These are phyloP conservation scores for Suhomyces sp. DNA, from an alignment of 805 yeast species.

Conservation along the genomic window DNA sequence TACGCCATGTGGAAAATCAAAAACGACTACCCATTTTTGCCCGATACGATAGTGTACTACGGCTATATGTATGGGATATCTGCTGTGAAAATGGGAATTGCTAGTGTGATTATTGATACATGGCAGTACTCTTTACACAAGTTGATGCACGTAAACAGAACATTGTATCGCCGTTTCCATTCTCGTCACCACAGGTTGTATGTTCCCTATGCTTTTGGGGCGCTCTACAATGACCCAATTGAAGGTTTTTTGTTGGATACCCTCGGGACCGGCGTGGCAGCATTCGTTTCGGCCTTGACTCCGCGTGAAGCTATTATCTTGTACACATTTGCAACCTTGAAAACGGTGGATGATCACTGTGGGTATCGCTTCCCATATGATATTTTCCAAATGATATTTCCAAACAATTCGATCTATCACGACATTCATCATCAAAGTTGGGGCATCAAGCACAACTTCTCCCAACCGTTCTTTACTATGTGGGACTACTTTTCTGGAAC, in stretches of 20 bases:
- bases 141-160: constrained; percentile 78
- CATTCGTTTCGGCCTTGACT: constrained; percentile 56
- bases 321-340: constrained; percentile 86
- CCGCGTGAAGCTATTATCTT: constrained; percentile 75
- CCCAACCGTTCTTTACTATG: constrained; percentile 93
- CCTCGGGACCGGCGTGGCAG: constrained; percentile 84
- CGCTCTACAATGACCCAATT: constrained; percentile 87
- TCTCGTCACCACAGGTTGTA: constrained; percentile 92
- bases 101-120: constrained; percentile 77
- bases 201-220: constrained; percentile 97
- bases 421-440: constrained; percentile 97
- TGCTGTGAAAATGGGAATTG: constrained; percentile 50
- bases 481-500: constrained; percentile 83
- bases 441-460: constrained; percentile 89
- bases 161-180: constrained; percentile 77
- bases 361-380: constrained; percentile 95
- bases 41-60: constrained; percentile 47
- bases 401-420: constrained; percentile 93
- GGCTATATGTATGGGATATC: constrained; percentile 67
- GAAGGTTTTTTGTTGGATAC: constrained; percentile 95
- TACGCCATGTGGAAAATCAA: constrained; percentile 46
- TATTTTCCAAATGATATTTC: constrained; percentile 85
- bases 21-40: constrained; percentile 39
- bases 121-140: constrained; percentile 96
- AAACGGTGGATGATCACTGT: constrained; percentile 97